Evolutionary conservation across 345 rosid species (phyloP), one percentile per base, ranked within the genome.

Genomic region (Carallia pectinifolia): DNA sequence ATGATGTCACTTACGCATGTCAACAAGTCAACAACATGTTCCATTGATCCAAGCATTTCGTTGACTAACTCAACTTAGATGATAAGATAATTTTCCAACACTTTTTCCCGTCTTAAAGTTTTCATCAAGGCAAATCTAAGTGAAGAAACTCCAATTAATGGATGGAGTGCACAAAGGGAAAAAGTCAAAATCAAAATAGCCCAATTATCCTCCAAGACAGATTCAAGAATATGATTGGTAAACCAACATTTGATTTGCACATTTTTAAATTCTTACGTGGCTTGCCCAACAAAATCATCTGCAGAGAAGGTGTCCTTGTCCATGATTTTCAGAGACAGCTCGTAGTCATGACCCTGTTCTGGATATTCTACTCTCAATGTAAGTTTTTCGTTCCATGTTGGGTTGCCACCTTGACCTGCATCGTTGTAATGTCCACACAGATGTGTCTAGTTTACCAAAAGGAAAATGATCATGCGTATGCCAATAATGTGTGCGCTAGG

Each of bases 281-380:
- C 86, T 71, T 85, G 73, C 10, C 98, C 98, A 5, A 94, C 58
- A 64, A 64, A 81, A 71, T 94, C 98, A 65, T 91, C 98, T 0
- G 80, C 0, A 19, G 95, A 73, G 84, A 94, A 87, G 34, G 84
- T 90, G 74, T 94, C 97, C 63, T 86, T 82, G 85, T 94, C 98
- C 95, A 94, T 90, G 81, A 91, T 82, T 64, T 80, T 87, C 64
- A 91, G 85, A 64, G 53, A 73, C 71, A 95, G 85, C 80, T 83
- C 85, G 81, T 86, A 86, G 27, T 82, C 87, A 3, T 65, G 53
- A 37, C 85, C 88, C 50, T 78, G 71, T 61, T 90, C 89, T 6
- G 99, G 99, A 80, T 85, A 92, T 76, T 95, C 97, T 61, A 79
- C 97, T 65, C 71, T 86, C 84, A 93, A 86, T 33, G 53, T 82